These are phyloP conservation scores for Adansonia gregorii DNA, from an alignment of 441 rosid genomes.

Conservation along the genomic window DNA sequence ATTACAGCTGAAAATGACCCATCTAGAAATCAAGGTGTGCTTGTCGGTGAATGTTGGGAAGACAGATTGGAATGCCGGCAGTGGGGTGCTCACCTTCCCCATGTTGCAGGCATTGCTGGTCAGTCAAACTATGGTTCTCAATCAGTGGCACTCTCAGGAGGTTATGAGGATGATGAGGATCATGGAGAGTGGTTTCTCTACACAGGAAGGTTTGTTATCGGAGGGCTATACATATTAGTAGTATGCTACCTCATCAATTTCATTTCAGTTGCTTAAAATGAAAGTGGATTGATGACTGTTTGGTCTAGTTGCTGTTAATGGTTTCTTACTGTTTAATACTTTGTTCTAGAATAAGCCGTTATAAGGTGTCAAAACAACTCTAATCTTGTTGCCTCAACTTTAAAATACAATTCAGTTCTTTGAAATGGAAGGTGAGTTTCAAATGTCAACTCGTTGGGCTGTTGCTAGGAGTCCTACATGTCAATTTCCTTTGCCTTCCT, in stretches of 20 bases:
- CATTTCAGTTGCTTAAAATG: conserved; percentile 2
- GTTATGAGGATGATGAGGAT: conserved; percentile 84
- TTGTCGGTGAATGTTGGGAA: conserved; percentile 86
- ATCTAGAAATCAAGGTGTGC: conserved; percentile 68
- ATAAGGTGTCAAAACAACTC: neutral
- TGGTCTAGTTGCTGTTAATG: neutral
- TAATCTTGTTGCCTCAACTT: neutral
- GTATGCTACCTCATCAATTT: neutral
- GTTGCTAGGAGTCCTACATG: neutral
- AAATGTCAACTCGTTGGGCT: neutral
- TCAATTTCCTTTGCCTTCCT: neutral
- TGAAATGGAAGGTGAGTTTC: neutral
- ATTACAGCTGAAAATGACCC: conserved; percentile 81
- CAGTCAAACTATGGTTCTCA: conserved; percentile 76
- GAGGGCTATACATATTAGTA: neutral
- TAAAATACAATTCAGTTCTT: neutral
- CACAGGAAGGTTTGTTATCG: conserved; percentile 75
- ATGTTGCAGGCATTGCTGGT: conserved; percentile 84
- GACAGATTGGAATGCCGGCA: conserved; percentile 72
- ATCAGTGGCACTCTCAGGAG: conserved; percentile 87
- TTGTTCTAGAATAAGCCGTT: neutral
- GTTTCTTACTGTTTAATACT: neutral
- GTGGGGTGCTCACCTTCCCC: conserved; percentile 89
- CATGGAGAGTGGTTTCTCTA: conserved; percentile 96
- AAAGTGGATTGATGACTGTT: neutral